phyloP scores from a whole-genome alignment of 78 protist species.

The Corallochytrium limacisporum region DNA sequence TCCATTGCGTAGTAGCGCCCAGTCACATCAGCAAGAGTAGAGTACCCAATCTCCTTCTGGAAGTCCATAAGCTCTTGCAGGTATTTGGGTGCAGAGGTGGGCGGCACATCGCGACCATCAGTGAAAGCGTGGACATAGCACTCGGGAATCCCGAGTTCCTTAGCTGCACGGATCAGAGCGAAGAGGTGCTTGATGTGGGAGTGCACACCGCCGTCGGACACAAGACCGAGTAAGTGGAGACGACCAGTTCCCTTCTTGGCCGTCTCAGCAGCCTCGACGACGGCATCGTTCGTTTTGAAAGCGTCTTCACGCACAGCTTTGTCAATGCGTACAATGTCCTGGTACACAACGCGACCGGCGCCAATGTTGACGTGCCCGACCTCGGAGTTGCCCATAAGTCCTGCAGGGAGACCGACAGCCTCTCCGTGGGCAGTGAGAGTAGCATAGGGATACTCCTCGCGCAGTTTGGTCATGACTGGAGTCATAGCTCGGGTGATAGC shows the following conservation, averaged over 20 bases:
- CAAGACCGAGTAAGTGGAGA: constrained; percentile 12
- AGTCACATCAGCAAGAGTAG: background rate
- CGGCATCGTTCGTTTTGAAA: background rate
- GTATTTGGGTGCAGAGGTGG: background rate
- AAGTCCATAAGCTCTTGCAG: background rate
- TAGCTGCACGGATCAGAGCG: background rate
- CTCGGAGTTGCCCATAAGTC: constrained; percentile 24
- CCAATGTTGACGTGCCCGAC: constrained; percentile 27
- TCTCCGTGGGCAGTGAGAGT: background rate
- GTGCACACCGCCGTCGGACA: constrained; percentile 28
- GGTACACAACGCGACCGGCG: constrained; percentile 13
- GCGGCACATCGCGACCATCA: constrained; percentile 16
- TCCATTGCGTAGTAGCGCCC: constrained; percentile 31
- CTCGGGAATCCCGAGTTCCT: background rate
- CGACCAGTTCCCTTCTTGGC: constrained; percentile 3
- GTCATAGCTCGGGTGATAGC: background rate
- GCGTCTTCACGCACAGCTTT: background rate
- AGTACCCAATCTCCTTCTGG: background rate
- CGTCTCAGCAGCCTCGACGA: background rate
- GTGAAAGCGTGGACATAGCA: background rate
- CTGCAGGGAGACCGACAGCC: constrained; percentile 13
- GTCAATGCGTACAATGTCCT: constrained; percentile 20
- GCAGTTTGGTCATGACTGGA: background rate
- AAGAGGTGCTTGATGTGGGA: constrained; percentile 8
- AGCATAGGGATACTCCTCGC: background rate